Evolutionary conservation across 345 rosid species (phyloP), one percentile per base, ranked within the genome.

Genomic region (Boechera stricta): DNA sequence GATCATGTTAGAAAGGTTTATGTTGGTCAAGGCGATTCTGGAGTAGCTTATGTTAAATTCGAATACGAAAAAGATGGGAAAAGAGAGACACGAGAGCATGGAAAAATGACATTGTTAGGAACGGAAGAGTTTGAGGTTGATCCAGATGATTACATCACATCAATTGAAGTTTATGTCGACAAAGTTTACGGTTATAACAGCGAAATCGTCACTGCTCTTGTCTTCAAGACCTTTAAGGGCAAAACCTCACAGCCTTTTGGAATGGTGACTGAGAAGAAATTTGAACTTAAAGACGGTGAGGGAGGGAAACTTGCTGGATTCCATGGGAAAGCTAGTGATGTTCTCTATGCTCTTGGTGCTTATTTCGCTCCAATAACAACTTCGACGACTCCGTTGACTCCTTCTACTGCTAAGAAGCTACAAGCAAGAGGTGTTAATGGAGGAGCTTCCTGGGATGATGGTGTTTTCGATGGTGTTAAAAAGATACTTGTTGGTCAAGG

Each of bases 311-410:
- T 77, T 31, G 12, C n/a, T 16, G 81, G 81, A 2, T 71, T 71
- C 7, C 58, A 53, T 71, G 81, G 81, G 5, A 51, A 31, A 2
- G 52, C 51, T 15, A 53, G 57, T 9, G 15, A 45, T 10, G 70
- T 47, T 56, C 31, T 78, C n/a, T 32, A 78, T 58, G 72, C 81
- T 12, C 4, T 78, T 16, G 81, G 81, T 2, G 74, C 74, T 31
- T 52, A 67, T 64, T 48, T 78, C 7, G 6, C 7, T 62, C 18
- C 74, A 3, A 13, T 2, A 35, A 35, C 45, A 10, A 36, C 39
- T 36, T 41, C 13, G 13, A 10, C 13, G 3, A 10, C 45, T 15
- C 21, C 13, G 5, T 10, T 5, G 3, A 10, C 45, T 15, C 21
- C 76, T 47, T 5, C 44, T 33, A 13, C 11, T 6, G 58, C 42